phyloP scores from a whole-genome alignment of 352 stramenopile species.

The Phytophthora hybrid region DNA sequence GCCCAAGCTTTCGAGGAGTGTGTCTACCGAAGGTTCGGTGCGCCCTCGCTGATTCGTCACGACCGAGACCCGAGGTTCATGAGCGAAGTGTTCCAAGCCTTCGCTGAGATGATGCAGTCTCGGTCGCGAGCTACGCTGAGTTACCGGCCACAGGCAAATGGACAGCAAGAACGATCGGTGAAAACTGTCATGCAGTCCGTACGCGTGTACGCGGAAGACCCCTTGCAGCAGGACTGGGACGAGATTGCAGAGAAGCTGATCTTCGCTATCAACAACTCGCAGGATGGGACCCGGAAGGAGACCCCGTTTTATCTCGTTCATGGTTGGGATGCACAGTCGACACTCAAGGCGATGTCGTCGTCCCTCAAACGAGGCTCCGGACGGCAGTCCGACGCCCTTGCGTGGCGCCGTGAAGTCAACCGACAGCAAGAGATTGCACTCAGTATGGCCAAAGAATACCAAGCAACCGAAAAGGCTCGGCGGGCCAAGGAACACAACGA shows the following conservation, averaged over 20 bases:
- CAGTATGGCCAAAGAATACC: slow-evolving; percentile 1
- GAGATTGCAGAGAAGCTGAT: slow-evolving; percentile 10
- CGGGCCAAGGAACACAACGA: slow-evolving; percentile 1
- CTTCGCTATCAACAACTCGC: slow-evolving; percentile 2
- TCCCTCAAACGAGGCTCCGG: neutral
- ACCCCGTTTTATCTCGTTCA: neutral
- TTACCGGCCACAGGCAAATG: no score
- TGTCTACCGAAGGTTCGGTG: no score
- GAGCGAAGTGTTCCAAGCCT: no score
- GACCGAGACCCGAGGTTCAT: no score
- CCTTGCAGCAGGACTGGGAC: slow-evolving; percentile 14
- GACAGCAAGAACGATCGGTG: slow-evolving; percentile 18
- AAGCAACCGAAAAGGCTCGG: neutral
- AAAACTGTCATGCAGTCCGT: slow-evolving; percentile 12
- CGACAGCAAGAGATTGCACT: slow-evolving; percentile 9
- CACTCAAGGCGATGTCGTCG: neutral
- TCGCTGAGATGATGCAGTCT: no score
- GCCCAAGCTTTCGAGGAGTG: neutral
- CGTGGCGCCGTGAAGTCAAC: slow-evolving; percentile 6
- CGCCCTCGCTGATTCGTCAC: no score
- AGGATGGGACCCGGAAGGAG: neutral
- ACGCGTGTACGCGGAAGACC: slow-evolving; percentile 10
- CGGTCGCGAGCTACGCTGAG: no score
- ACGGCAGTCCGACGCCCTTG: neutral
- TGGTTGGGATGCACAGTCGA: slow-evolving; percentile 1